Conservation (phyloP, 306 rosid genomes). For the Prunus salicina region DNA sequence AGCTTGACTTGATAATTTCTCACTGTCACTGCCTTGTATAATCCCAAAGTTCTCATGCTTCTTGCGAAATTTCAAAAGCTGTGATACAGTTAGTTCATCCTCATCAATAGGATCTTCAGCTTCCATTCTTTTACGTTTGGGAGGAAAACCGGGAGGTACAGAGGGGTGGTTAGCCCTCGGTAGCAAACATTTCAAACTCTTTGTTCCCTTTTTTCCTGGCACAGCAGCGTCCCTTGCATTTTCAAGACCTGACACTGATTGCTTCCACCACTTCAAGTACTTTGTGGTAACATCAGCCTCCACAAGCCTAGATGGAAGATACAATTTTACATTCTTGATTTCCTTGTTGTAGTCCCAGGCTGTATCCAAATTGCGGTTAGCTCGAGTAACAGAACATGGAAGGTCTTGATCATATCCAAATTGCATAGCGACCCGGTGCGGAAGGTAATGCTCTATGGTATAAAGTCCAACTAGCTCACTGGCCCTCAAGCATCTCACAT, state of each 20-base stretch:
- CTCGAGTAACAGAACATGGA: slow-evolving; percentile 21
- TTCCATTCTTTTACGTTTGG: background rate
- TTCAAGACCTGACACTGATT: background rate
- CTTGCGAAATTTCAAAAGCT: background rate
- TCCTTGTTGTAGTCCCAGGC: slow-evolving; percentile 40
- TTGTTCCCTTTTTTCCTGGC: background rate
- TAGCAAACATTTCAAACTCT: background rate
- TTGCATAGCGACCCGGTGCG: slow-evolving; percentile 49
- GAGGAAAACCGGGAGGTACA: background rate
- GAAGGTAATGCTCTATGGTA: background rate
- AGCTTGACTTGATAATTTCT: background rate
- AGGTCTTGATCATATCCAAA: slow-evolving; percentile 65
- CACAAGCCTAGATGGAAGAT: slow-evolving; percentile 33
- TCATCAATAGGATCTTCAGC: background rate
- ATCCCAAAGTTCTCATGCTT: background rate
- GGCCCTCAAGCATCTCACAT: slow-evolving; percentile 1
- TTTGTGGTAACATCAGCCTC: slow-evolving; percentile 27
- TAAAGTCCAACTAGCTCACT: slow-evolving; percentile 3
- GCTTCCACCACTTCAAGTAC: slow-evolving; percentile 19
- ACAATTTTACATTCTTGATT: slow-evolving; percentile 16
- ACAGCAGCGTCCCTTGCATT: background rate
- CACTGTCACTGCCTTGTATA: background rate
- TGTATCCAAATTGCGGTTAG: background rate
- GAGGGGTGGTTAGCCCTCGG: background rate
- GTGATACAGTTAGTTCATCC: background rate